These are phyloP conservation scores for Casaregolazyma lundiana DNA, from an alignment of 1,139 yeast genomes.

Conservation along the genomic window DNA sequence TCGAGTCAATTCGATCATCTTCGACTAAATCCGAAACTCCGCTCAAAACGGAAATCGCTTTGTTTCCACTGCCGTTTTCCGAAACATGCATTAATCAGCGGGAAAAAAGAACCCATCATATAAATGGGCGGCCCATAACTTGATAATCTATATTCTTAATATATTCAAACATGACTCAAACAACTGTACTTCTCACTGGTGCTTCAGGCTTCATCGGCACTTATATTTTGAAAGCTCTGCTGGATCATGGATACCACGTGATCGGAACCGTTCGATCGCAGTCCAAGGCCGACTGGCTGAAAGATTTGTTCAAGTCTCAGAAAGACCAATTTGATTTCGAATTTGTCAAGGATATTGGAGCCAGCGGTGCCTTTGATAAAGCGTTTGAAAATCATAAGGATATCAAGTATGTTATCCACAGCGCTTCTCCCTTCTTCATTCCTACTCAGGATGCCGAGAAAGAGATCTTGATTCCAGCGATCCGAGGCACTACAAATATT, in stretches of 20 bases:
- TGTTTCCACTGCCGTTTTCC: too few relatives aligned
- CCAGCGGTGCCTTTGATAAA: conserved; percentile 48
- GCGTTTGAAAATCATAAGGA: conserved; percentile 45
- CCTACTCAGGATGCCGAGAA: conserved; percentile 39
- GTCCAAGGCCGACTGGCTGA: conserved; percentile 43
- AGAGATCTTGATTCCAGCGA: conserved; percentile 44
- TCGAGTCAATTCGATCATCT: too few relatives aligned
- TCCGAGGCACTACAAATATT: conserved; percentile 46
- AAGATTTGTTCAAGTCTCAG: neutral
- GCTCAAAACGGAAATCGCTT: too few relatives aligned
- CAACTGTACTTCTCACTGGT: conserved; percentile 47
- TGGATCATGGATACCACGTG: conserved; percentile 44
- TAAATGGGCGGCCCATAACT: too few relatives aligned
- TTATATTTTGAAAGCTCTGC: conserved; percentile 38
- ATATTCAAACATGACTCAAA: neutral
- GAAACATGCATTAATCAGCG: too few relatives aligned
- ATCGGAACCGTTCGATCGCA: conserved; percentile 53
- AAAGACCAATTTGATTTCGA: conserved; percentile 36
- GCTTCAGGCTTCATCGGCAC: conserved; percentile 58
- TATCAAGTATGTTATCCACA: conserved; percentile 52
- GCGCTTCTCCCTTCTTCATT: conserved; percentile 53
- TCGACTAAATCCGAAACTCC: too few relatives aligned
- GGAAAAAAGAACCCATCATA: too few relatives aligned
- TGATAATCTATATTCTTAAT: too few relatives aligned
- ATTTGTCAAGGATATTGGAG: conserved; percentile 47